Percentiles rank a stretch among this genome's conserved stretches.
Evolutionary conservation across 345 rosid genomes (phyloP).

Genomic region (Euphorbia peplus): DNA sequence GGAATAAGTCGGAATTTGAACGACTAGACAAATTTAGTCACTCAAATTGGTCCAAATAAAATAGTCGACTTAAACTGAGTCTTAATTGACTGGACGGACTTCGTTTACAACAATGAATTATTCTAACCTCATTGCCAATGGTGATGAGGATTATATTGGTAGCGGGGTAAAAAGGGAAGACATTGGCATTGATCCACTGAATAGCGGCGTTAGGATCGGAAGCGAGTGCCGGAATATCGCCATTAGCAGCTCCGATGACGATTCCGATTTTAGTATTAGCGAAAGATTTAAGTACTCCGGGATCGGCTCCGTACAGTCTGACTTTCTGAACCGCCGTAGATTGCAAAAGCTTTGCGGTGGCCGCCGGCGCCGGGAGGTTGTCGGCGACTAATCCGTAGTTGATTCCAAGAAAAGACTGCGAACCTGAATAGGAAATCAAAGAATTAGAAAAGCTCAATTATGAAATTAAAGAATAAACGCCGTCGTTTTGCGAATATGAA

Average conservation of each 20-base stretch:
- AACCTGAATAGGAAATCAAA: slow-evolving; percentile 35
- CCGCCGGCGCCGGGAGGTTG: slow-evolving; percentile 71
- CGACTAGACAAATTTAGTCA: too few relatives aligned
- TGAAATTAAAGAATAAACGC: too few relatives aligned
- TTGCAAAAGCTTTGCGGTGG: slow-evolving; percentile 71
- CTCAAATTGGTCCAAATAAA: too few relatives aligned
- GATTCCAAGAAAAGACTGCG: slow-evolving; percentile 73
- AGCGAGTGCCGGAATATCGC: slow-evolving; percentile 73
- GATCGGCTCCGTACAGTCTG: slow-evolving; percentile 73
- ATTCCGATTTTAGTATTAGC: slow-evolving; percentile 78
- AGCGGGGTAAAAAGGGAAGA: slow-evolving; percentile 68
- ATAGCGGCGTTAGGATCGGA: slow-evolving; percentile 60
- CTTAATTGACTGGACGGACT: too few relatives aligned
- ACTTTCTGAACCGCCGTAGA: slow-evolving; percentile 72
- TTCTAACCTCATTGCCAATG: slow-evolving; percentile 64
- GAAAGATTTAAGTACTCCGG: slow-evolving; percentile 61
- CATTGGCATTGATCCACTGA: slow-evolving; percentile 65
- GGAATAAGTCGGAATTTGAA: too few relatives aligned
- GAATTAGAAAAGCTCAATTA: not conserved
- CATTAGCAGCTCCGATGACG: slow-evolving; percentile 62
- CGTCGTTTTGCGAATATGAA: not conserved
- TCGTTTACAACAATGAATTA: too few relatives aligned
- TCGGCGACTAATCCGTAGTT: slow-evolving; percentile 83
- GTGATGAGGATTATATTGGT: slow-evolving; percentile 71
- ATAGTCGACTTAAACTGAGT: too few relatives aligned